These are phyloP conservation scores for Tetrastigma voinierianum DNA, from an alignment of 164 flowering plant species.

Conservation along the genomic window DNA sequence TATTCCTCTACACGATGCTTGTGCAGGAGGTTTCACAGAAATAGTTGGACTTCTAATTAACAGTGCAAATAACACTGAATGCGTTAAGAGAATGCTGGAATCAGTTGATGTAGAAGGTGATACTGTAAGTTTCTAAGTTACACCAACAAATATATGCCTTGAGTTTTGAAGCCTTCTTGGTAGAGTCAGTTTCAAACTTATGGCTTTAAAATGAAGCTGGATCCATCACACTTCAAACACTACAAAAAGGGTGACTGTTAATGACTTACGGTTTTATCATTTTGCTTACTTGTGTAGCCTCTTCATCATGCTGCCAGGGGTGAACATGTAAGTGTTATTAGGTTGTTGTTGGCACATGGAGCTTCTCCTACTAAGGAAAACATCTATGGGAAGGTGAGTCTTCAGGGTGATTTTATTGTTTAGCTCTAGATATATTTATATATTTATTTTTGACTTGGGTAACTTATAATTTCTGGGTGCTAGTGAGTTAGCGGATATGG, in stretches of 20 bases:
- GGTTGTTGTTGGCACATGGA: constrained; percentile 60
- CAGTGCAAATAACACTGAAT: constrained; percentile 39
- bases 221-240: not conserved
- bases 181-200: too few species aligned
- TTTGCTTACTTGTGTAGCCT: constrained; percentile 46
- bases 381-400: constrained; percentile 65
- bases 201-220: constrained; percentile 2
- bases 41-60: constrained; percentile 64
- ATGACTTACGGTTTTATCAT: not conserved
- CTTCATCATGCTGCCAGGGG: constrained; percentile 96
- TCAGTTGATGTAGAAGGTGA: constrained; percentile 85
- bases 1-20: constrained; percentile 93
- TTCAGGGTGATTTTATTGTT: not conserved
- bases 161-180: not conserved
- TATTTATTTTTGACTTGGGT: constrained; percentile 3
- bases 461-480: constrained; percentile 39
- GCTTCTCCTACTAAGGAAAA: constrained; percentile 62
- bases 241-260: not conserved
- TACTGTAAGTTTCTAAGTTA: constrained; percentile 49
- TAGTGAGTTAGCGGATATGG: constrained; percentile 54
- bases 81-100: constrained; percentile 60
- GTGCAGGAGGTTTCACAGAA: constrained; percentile 84
- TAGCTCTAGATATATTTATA: not conserved
- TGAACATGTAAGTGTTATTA: constrained; percentile 68
- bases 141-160: too few species aligned